Evolutionary conservation across 2,329 filamentous ascomycete species (phyloP), one percentile per base, ranked within the genome.

Genomic region (Knoxdaviesia capensis): DNA sequence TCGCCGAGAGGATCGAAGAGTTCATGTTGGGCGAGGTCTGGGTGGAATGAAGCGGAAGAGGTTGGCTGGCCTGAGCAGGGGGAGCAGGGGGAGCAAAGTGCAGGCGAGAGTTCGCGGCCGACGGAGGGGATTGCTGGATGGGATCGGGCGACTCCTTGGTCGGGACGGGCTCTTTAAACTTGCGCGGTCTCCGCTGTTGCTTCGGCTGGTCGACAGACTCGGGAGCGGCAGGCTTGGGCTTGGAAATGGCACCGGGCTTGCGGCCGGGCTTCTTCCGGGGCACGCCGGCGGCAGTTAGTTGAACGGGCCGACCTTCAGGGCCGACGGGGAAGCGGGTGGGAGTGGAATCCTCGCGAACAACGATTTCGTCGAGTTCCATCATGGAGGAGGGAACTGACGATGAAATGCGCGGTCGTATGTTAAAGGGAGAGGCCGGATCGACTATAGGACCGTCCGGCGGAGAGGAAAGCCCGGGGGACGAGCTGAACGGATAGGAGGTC

Each of bases 191-290:
- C 45, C 69, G 67, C 42, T 59, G 59, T 53, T 73, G 72, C 49
- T 62, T 55, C 28, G 60, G 59, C 9, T 68, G 62, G 28, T 46
- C 33, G 11, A 43, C 44, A 11, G 60, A 56, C 41, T 57, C 57
- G 39, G 58, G 59, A 45, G 59, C 56, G 41, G 57, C 54, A 42
- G 53, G 53, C 53, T 61, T 64, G 44, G 58, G 56, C 50, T 67
- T 69, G 40, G 66, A 56, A 43, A 59, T 66, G 46, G 61, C 71
- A 52, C 67, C 80, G 51, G 74, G 72, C 53, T 79, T 79, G 40
- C 74, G 68, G 28, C 73, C 74, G 20, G 74, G 72, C 58, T 78
- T 79, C 58, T 76, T 76, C 5, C 73, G 59, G 1, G 71, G 70
- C 6, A 72, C 52, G 7, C 71, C 71, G 41, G 71, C 70, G 30